These are phyloP conservation scores for Penicillium carneum DNA, from an alignment of 2,329 filamentous ascomycete species.

Conservation along the genomic window DNA sequence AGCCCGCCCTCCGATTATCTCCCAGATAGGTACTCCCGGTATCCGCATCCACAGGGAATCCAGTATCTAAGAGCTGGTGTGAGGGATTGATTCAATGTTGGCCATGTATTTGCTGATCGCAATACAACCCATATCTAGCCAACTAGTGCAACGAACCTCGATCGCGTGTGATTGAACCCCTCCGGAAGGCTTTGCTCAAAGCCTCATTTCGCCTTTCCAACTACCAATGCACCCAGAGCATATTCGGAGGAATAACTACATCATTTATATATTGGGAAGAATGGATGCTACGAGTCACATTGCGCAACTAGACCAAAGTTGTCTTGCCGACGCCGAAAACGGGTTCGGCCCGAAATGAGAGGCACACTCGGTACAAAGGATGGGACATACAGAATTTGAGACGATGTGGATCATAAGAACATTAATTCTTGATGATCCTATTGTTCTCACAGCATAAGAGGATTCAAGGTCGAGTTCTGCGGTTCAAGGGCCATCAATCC, in stretches of 20 bases:
- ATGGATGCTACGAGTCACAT: background rate
- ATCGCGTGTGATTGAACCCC: background rate
- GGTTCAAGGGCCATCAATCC: background rate
- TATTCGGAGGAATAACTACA: conserved; percentile 6
- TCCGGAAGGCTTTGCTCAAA: background rate
- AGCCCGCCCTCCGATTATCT: background rate
- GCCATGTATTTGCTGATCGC: background rate
- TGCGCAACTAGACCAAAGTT: background rate
- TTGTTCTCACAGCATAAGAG: background rate
- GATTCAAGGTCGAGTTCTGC: background rate
- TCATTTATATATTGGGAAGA: background rate
- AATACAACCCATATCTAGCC: background rate
- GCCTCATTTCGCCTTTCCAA: background rate
- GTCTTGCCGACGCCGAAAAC: background rate
- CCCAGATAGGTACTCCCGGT: background rate
- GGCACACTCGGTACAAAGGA: background rate
- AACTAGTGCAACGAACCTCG: background rate
- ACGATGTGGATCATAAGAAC: background rate
- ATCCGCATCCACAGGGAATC: conserved; percentile 6
- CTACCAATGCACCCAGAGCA: background rate
- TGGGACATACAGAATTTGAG: background rate
- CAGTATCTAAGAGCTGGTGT: background rate
- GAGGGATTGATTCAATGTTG: background rate
- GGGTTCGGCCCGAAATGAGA: background rate
- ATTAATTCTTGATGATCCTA: background rate